Percentiles rank a stretch among this genome's conserved stretches.
These are phyloP conservation scores for Grigorovia yakushimaensis DNA, from an alignment of 805 yeast genomes.

Conservation along the genomic window DNA sequence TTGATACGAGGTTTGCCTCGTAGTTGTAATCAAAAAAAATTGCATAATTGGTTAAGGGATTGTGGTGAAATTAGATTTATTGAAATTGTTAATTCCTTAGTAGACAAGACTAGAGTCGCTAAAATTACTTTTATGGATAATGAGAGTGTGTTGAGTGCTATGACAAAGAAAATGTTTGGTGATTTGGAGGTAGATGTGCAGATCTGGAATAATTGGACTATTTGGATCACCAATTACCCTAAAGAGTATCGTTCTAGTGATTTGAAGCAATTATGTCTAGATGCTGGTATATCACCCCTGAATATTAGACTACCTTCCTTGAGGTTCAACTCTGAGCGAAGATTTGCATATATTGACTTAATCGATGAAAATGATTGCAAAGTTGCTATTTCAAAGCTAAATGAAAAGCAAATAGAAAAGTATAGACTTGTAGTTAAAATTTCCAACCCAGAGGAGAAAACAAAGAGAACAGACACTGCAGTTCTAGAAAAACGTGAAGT, in stretches of 20 bases:
- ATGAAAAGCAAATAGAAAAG: constrained; percentile 33
- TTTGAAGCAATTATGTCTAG: constrained; percentile 33
- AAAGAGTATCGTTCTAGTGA: constrained; percentile 36
- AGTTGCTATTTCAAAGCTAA: constrained; percentile 32
- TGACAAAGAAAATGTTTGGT: constrained; percentile 46
- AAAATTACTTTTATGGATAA: constrained; percentile 48
- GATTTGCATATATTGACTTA: constrained; percentile 70
- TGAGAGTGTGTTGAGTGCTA: constrained; percentile 43
- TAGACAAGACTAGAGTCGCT: constrained; percentile 30
- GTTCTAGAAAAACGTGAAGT: constrained; percentile 47
- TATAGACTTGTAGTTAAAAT: constrained; percentile 45
- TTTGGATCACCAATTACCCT: constrained; percentile 73
- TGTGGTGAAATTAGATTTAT: constrained; percentile 48
- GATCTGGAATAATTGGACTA: constrained; percentile 38
- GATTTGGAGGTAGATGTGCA: constrained; percentile 37
- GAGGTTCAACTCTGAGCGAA: constrained; percentile 41
- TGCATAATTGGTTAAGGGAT: constrained; percentile 40
- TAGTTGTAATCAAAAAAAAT: constrained; percentile 30
- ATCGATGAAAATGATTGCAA: constrained; percentile 34
- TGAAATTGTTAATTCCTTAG: constrained; percentile 15
- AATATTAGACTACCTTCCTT: constrained; percentile 59
- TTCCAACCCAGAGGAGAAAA: constrained; percentile 46
- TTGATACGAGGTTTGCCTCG: constrained; percentile 42
- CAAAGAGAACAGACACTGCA: constrained; percentile 35
- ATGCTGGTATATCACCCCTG: constrained; percentile 25